Base-by-base conservation (phyloP, 208 protist species). In the Leptomonas seymouri region DNA sequence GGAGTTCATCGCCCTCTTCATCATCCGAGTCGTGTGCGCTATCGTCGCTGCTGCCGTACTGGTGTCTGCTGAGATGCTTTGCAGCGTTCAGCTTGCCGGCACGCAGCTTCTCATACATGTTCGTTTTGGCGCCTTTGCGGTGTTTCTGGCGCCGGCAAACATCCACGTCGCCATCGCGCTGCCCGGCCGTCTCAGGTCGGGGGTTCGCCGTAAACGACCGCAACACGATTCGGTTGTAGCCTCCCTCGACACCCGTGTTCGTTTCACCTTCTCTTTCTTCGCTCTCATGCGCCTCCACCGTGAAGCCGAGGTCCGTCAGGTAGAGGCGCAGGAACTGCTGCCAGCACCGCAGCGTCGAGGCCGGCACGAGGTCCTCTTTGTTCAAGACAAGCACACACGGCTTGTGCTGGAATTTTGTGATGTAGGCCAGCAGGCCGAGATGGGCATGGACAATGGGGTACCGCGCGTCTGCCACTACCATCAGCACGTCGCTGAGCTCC, bases 361-460 rank as follows among this genome's bases (percentile, higher is more conserved):
- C 28, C 1, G 93, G 89, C 16, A 97, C 77, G 50, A 98, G 89
- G 71, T 98, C 96, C 18, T 84, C 79, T 67, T 99, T 99, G 82
- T 99, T 99, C 12, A 99, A 69, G 6, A 99, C 78, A 9, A 99
- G 58, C 12, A 99, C 80, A 42, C 98, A 90, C 15, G 96, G 91
- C 76, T 98, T 99, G 9, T 77, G 76, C 31, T 90, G 66, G 21
- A 87, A 73, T 1, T 84, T 50, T 1, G 79, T 82, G 30, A 99
- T 87, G 71, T 99, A 98, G 23, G 84, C 36, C 36, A 98, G 87
- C 1, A 99, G 82, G 1, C 90, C 89, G 9, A 94, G 84, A 21
- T 97, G 95, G 27, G 98, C 79, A 78, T 99, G 98, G 21, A 99
- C 79, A 14, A 98, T 77, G 1, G 98, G 97, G 66, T 98, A 96